phyloP scores from a whole-genome alignment of 2,329 filamentous ascomycete species.

The Lachnellula cervina region DNA sequence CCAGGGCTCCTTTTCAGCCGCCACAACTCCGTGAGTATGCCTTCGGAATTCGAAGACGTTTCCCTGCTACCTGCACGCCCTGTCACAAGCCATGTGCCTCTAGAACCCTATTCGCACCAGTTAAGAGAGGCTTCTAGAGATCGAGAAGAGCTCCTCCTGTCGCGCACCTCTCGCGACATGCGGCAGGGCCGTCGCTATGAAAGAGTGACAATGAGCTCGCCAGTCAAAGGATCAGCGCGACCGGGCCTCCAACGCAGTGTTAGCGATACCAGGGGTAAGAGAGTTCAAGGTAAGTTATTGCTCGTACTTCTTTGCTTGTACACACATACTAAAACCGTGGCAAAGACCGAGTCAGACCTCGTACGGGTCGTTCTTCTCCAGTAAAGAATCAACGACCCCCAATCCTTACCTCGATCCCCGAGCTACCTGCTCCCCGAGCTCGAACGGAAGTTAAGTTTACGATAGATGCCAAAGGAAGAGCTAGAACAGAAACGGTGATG shows the following conservation, averaged over 20 bases:
- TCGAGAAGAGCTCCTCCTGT: conserved; percentile 27
- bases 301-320: not conserved
- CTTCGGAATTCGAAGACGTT: conserved; percentile 23
- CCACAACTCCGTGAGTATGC: conserved; percentile 17
- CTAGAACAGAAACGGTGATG: conserved; percentile 29
- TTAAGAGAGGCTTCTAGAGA: conserved; percentile 28
- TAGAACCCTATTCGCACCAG: conserved; percentile 32
- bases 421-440: conserved; percentile 39
- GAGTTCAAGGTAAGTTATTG: conserved; percentile 20
- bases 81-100: conserved; percentile 24
- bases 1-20: conserved; percentile 55
- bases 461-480: conserved; percentile 56
- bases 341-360: conserved; percentile 23
- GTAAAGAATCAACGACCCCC: conserved; percentile 44
- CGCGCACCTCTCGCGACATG: conserved; percentile 22
- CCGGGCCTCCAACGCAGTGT: conserved; percentile 26
- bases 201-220: conserved; percentile 28
- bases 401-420: conserved; percentile 55
- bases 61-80: conserved; percentile 24
- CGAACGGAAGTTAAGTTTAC: conserved; percentile 57
- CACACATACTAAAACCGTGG: not conserved
- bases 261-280: conserved; percentile 27
- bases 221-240: conserved; percentile 26
- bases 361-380: conserved; percentile 39
- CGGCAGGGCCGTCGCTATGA: conserved; percentile 20